Evolutionary conservation across 1,284 basidiomycete species (phyloP), one percentile per base, ranked within the genome.

Genomic region (Cryptococcus sp.): DNA sequence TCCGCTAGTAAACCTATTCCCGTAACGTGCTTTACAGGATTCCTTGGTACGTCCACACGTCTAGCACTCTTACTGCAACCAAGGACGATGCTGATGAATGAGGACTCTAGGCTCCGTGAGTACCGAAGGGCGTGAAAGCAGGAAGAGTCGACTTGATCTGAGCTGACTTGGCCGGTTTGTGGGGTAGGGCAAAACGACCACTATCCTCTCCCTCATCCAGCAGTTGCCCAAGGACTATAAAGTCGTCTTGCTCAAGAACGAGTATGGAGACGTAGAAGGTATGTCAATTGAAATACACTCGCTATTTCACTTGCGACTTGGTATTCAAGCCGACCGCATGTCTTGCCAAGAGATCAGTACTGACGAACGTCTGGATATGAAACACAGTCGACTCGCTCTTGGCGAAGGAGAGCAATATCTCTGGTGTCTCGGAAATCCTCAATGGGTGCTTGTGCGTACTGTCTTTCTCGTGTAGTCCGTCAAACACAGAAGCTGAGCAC

Each of bases 401-500:
- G 16, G 91, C 90, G 11, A 84, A 86, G 61, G 88, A 93, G 70
- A 90, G 88, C 1, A 88, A 86, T 58, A 82, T 94, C 50, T 80
- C 89, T 19, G 90, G 88, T 1, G 91, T 94, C 54, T 90, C 86
- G 65, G 92, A 94, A 77, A 94, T 95, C 51, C 79, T 93, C 62
- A 95, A 94, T 75, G 92, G 92, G 23, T 95, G 92, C 83, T 85
- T 94, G 91, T 93, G 62, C 74, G 83, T 73, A 15, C 5, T 11
- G 13, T 25, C 53, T 42, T 46, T 38, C 43, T 23, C 11, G 47
- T 27, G 16, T n/a, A 17, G 10, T 22, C 39, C 45, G 13, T 16
- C 45, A 19, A 54, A 46, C 41, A 54, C 8, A n/a, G 27, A 35
- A 5, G 19, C 46, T 19, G 22, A 41, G n/a, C 20, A 35, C 30